Base-by-base conservation (phyloP, 805 yeast species). In the Teunomyces aglyptinius region DNA sequence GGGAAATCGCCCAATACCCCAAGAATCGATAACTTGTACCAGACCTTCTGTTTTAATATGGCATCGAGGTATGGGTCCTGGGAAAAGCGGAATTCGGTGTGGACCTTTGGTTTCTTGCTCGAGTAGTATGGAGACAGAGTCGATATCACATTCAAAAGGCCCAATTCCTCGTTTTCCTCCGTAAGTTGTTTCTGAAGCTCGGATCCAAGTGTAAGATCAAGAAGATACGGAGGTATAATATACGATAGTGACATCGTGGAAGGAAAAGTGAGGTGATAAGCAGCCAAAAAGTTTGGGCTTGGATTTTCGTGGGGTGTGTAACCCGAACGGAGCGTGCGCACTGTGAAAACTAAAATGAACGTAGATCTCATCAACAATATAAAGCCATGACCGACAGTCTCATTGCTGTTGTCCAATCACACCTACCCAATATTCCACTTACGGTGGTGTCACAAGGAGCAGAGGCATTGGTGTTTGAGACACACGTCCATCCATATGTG, bases 371-470 rank as follows among this genome's bases (percentile, higher is more conserved):
- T 29, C 15, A n/a, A 24, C n/a, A n/a, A 10, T 11, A 40, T n/a
- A 28, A 13, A 10, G 19, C 16, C 22, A 83, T 85, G 90, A 82
- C 89, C 7, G 76, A 75, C 15, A 71, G 66, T 22, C 67, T 83
- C 1, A 49, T 85, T 5, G 65, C 58, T 2, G 61, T 56, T 28
- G 83, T 81, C 0, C 65, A 73, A 41, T 35, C 53, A 0, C 65
- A 73, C 18, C 59, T 85, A 18, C 75, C 78, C 1, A 70, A 76
- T 35, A 69, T 84, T 5, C 80, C 82, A 0, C 59, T 85, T 4
- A 57, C 63, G 1, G 70, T 80, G 24, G 69, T 89, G 2, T 86
- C 95, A 0, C 97, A 89, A 59, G 97, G 97, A 20, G 97, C 97
- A 1, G 97, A 89, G 62, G 96, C 96, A 0, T 73, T 89, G 8